Percentiles rank a stretch among this genome's conserved stretches.
phyloP scores from a whole-genome alignment of 2,329 filamentous ascomycete genomes.

The Elsinoe ampelina region DNA sequence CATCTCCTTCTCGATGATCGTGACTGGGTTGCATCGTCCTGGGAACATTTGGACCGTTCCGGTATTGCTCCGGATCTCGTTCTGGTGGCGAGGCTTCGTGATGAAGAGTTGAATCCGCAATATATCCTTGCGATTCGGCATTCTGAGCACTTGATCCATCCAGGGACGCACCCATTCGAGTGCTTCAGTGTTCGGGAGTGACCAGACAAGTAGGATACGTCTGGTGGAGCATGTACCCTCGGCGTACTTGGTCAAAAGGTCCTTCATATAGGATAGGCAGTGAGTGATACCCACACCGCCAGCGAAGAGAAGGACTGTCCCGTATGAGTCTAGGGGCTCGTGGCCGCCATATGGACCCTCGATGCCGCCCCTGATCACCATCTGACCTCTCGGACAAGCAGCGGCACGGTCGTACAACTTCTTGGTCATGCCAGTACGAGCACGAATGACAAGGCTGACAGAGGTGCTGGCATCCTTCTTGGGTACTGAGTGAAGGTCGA shows the following conservation, averaged over 20 bases:
- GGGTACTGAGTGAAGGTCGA: conserved; percentile 11
- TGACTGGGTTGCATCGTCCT: conserved; percentile 47
- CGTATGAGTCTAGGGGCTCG: conserved; percentile 64
- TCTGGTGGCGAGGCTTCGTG: conserved; percentile 47
- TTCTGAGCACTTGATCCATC: conserved; percentile 56
- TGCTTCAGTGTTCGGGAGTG: conserved; percentile 61
- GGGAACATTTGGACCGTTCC: conserved; percentile 53
- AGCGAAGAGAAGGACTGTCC: conserved; percentile 69
- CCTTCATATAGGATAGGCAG: conserved; percentile 63
- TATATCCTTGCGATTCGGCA: conserved; percentile 50
- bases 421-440: conserved; percentile 64
- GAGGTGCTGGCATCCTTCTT: conserved; percentile 29
- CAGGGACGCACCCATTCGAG: conserved; percentile 55
- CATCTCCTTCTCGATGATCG: conserved; percentile 50
- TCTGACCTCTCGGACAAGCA: conserved; percentile 49
- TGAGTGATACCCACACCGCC: conserved; percentile 76
- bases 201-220: conserved; percentile 67
- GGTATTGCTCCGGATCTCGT: conserved; percentile 48
- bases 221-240: conserved; percentile 62
- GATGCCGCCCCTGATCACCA: conserved; percentile 56
- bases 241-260: conserved; percentile 59
- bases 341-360: conserved; percentile 70
- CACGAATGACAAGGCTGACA: conserved; percentile 64
- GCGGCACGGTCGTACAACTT: conserved; percentile 59
- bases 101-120: conserved; percentile 54